Conservation (phyloP, 495 filamentous ascomycete species). For the Penicillium tannophilum region DNA sequence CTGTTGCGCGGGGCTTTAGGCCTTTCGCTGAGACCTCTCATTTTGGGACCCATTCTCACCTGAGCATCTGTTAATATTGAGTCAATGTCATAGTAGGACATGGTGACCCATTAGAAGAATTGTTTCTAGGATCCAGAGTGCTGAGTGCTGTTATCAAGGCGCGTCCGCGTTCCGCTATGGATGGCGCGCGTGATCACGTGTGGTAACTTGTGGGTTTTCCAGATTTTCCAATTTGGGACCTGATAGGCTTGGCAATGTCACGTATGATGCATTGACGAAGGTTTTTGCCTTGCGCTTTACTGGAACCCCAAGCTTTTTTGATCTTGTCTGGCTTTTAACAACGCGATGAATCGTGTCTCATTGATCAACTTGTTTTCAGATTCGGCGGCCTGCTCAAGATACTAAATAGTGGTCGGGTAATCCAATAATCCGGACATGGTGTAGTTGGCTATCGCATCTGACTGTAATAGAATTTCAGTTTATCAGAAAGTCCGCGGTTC, state of each 20-base stretch:
- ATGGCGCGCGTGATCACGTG: conserved; percentile 4
- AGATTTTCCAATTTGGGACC: background rate
- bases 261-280: background rate
- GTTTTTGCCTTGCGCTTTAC: background rate
- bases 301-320: background rate
- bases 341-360: background rate
- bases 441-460: conserved; percentile 10
- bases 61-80: conserved; percentile 91
- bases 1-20: background rate
- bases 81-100: conserved; percentile 93
- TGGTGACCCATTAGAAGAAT: conserved; percentile 23
- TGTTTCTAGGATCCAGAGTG: background rate
- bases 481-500: conserved; percentile 10
- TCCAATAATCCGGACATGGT: conserved; percentile 5
- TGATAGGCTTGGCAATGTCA: background rate
- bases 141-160: conserved; percentile 1
- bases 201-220: background rate
- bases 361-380: background rate
- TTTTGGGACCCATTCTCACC: conserved; percentile 43
- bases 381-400: too few relatives aligned
- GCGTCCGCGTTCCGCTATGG: background rate
- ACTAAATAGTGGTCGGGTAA: background rate
- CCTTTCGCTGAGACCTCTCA: background rate
- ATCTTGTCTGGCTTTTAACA: background rate
- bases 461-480: conserved; percentile 6